Percentiles rank a stretch among this genome's conserved stretches.
Conservation (phyloP, 163 green algal genomes). For the Chlorella variabilis region DNA sequence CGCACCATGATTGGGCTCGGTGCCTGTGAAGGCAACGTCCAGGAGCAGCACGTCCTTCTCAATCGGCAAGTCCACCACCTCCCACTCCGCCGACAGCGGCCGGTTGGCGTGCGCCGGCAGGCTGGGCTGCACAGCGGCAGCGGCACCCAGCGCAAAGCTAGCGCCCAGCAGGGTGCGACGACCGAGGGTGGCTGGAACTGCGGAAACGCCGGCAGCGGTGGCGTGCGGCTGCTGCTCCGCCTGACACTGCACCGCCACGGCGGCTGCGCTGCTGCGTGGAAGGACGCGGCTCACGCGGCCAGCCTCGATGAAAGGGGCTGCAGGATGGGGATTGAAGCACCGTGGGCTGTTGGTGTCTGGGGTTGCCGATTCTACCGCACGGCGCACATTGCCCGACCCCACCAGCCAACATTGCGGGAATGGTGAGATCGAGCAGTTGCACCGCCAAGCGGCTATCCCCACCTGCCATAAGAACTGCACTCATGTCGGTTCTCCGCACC, state of each 20-base stretch:
- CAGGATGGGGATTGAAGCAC: too few species aligned
- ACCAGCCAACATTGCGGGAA: too few species aligned
- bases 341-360: too few species aligned
- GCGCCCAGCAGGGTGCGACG: conserved; percentile 35
- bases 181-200: not conserved
- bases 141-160: conserved; percentile 27
- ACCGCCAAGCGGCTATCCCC: too few species aligned
- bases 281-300: not conserved
- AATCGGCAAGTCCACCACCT: conserved; percentile 82
- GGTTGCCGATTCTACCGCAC: too few species aligned
- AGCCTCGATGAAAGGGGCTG: not conserved
- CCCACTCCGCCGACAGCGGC: conserved; percentile 43
- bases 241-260: not conserved
- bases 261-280: not conserved
- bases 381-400: too few species aligned
- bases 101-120: conserved; percentile 46
- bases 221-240: conserved; percentile 1
- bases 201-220: not conserved
- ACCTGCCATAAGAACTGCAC: too few species aligned
- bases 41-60: conserved; percentile 93
- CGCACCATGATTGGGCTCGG: conserved; percentile 89
- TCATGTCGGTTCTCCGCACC: too few species aligned
- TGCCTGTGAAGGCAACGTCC: conserved; percentile 92
- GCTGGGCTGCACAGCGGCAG: conserved; percentile 21
- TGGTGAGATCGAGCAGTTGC: too few species aligned